Conservation (phyloP, 73 alveolate species). For the Durusdinium trenchii region DNA sequence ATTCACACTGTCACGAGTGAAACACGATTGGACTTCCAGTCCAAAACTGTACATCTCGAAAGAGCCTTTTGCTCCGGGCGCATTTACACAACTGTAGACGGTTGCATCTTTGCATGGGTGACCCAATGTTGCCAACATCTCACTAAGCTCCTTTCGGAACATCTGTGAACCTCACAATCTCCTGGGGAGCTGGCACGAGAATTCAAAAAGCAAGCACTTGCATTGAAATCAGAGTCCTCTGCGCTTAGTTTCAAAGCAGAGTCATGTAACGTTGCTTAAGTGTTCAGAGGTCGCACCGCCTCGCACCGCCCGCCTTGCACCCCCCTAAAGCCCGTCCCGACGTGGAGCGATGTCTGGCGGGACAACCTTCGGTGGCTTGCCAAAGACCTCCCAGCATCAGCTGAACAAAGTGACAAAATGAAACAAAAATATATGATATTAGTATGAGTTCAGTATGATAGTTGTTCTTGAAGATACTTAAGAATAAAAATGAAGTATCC, state of each 20-base stretch:
- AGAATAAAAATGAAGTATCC: neutral
- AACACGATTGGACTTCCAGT: no score
- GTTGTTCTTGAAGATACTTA: neutral
- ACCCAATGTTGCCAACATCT: neutral
- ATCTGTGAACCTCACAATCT: constrained; percentile 30
- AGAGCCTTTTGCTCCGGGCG: no score
- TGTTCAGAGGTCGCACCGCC: no score
- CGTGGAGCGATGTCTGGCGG: constrained; percentile 40
- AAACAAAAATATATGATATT: neutral
- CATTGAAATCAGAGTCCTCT: no score
- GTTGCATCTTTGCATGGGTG: constrained; percentile 9
- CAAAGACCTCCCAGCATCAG: constrained; percentile 15
- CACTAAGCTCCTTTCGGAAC: constrained; percentile 43
- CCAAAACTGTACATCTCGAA: no score
- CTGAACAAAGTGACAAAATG: neutral
- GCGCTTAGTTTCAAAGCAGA: no score
- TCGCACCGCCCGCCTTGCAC: neutral
- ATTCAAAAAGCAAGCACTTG: no score
- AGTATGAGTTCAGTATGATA: neutral
- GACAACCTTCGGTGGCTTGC: constrained; percentile 50
- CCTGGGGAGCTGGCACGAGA: no score
- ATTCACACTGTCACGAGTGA: neutral
- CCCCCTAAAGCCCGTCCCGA: neutral
- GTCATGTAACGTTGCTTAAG: no score
- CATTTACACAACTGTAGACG: no score